Evolutionary conservation across 2,329 filamentous ascomycete genomes (phyloP), one percentile per base, ranked within the genome.

Genomic region (Microdochium trichocladiopsis): DNA sequence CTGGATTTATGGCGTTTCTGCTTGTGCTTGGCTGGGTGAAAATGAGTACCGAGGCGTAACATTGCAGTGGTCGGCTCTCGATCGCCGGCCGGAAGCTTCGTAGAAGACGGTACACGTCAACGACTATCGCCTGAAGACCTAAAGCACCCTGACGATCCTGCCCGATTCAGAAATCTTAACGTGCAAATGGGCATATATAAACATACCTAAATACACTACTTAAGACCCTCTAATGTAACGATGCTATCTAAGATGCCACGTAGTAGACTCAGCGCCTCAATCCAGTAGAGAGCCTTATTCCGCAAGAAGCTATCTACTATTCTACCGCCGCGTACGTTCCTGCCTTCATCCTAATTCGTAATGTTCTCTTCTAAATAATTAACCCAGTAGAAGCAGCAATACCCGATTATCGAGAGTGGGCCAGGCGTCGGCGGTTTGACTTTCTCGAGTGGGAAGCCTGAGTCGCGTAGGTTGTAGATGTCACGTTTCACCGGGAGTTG

Each of bases 231-330:
- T 16, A 68, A 54, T 10, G 58, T 51, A 10, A 55, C 21, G 3
- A 66, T 48, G 1, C 58, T 67, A 52, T 58, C 47, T 8, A 56
- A 55, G 6, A 65, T 55, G 36, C 57, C 54, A 10, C 51, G 47
- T 16, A 70, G 53, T 4, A 72, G 62, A 47, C 69, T 69, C 2
- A 75, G 61, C 28, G 69, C 66, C 52, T 77, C 72, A 2, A 77
- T 58, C 72, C 70, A 76, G 50, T 74, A 64, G 1, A 76, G 63
- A 49, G 65, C 63, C n/a, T 69, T 64, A 14, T 59, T 51, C 52
- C 60, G 49, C 6, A 74, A 52, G 53, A 75, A 75, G 2, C 24
- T 16, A 50, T 65, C 50, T 3, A 66, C 54, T 18, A 18, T n/a
- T 22, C 60, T 61, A 47, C 53, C 52, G 48, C 67, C 62, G 51